These are phyloP conservation scores for Wickerhamomyces mucosus DNA, from an alignment of 805 yeast species.

Conservation along the genomic window DNA sequence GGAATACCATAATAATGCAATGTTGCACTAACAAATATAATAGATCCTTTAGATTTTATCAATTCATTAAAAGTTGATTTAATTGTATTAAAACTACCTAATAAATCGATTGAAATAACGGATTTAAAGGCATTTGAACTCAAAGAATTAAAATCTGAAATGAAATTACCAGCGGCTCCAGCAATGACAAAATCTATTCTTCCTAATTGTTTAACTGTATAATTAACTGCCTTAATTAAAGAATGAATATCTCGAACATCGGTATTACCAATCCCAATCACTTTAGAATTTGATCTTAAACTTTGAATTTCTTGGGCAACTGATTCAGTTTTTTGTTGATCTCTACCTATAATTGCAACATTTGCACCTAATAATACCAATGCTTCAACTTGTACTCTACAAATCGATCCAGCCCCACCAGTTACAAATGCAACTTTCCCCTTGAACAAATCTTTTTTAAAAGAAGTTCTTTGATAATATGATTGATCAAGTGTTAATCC, in stretches of 20 bases:
- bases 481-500: conserved; percentile 12
- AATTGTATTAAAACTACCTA: conserved; percentile 84
- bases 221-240: conserved; percentile 53
- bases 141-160: conserved; percentile 68
- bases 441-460: conserved; percentile 59
- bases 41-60: conserved; percentile 54
- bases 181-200: conserved; percentile 80
- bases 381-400: conserved; percentile 84
- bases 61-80: conserved; percentile 72
- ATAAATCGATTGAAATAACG: conserved; percentile 75
- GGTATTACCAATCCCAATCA: conserved; percentile 58
- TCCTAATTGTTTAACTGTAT: conserved; percentile 62
- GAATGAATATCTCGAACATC: conserved; percentile 70
- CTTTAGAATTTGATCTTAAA: conserved; percentile 52
- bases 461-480: conserved; percentile 22
- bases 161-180: conserved; percentile 94
- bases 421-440: conserved; percentile 87
- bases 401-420: conserved; percentile 96
- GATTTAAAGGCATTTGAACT: conserved; percentile 83
- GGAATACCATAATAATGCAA: conserved; percentile 86
- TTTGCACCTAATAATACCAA: conserved; percentile 75
- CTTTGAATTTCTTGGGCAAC: conserved; percentile 60
- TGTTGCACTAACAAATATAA: conserved; percentile 80
- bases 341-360: conserved; percentile 81
- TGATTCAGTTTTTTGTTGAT: conserved; percentile 48